Base-by-base conservation (phyloP, 2,329 filamentous ascomycete species). In the Diaporthe humulicola region DNA sequence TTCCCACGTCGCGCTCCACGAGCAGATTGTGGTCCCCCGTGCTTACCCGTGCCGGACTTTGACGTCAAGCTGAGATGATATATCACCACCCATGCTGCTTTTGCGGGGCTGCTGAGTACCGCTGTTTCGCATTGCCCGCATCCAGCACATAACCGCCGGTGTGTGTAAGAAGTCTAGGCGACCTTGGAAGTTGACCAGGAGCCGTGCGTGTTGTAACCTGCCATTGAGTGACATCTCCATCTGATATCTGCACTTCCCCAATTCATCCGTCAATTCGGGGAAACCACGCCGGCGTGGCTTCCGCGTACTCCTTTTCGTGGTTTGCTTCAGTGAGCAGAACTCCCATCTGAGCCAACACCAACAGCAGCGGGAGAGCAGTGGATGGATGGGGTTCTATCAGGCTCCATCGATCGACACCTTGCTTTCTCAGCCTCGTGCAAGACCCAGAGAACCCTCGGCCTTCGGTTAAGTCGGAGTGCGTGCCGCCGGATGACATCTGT, bases 11-110 rank as follows among this genome's bases (percentile, higher is more conserved):
- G 64, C 48, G 61, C 30, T 17, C 36, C n/a, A 42, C 12, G 22
- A 30, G 4, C 2, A 30, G n/a, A 28, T 10, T n/a, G 58, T 22
- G 28, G 40, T 28, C 5, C 2, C 8, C 40, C 22, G 15, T 69
- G 48, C 64, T 40, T 52, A 67, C 61, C 45, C 48, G n/a, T 40
- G 9, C 33, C 33, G 33, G 48, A 25, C 48, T 40, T 69, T 69
- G 64, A 69, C 64, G 45, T 54, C 64, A 69, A 40, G 64, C 45
- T 67, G 33, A 36, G 64, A 67, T 52, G 64, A 67, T 50, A 52
- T 52, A 25, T 38, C 19, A 50, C 30, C 30, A 38, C 45, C 64
- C 45, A 40, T 67, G 45, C 45, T 38, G 64, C 22, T 69, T 40
- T 14, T 54, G 64, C 48, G 48, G 64, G 64, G 45, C 45, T 45